Evolutionary conservation across 306 rosid species (phyloP).

Genomic region (Ammopiptanthus mongolicus): DNA sequence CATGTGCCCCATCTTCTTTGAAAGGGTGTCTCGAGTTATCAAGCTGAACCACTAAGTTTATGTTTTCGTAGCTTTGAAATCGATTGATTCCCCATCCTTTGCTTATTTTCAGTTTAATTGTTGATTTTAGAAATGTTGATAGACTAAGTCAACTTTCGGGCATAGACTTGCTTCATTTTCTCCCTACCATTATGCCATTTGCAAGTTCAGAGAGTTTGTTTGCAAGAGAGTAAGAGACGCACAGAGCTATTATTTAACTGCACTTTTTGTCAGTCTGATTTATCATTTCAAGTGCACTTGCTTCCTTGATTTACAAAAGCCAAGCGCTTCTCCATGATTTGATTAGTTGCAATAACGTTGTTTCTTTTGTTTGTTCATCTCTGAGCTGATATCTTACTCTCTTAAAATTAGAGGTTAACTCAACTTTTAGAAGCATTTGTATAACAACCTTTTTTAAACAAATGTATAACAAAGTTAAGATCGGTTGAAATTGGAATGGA

Average conservation of each 20-base stretch:
- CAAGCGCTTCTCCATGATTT: no score
- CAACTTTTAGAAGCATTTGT: not conserved
- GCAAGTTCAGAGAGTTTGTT: not conserved
- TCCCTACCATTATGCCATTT: not conserved
- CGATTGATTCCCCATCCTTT: not conserved
- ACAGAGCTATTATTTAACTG: not conserved
- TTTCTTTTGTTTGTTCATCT: no score
- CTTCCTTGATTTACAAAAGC: not conserved
- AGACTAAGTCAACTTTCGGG: no score
- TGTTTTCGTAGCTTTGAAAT: not conserved
- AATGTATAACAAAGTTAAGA: no score
- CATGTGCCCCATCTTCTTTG: slow-evolving; percentile 78
- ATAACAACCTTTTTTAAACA: no score
- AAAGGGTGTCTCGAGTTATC: slow-evolving; percentile 57
- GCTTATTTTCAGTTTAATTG: not conserved
- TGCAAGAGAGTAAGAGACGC: not conserved
- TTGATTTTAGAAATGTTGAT: not conserved
- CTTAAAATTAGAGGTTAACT: not conserved
- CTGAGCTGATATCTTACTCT: not conserved
- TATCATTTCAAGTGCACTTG: not conserved
- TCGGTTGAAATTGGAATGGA: no score
- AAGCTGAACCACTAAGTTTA: slow-evolving; percentile 33
- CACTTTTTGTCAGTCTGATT: not conserved
- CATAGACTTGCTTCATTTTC: not conserved
- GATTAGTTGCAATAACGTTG: no score